Evolutionary conservation across 164 flowering plant species (phyloP), one percentile per base, ranked within the genome.

Genomic region (Tetracentron sinense): DNA sequence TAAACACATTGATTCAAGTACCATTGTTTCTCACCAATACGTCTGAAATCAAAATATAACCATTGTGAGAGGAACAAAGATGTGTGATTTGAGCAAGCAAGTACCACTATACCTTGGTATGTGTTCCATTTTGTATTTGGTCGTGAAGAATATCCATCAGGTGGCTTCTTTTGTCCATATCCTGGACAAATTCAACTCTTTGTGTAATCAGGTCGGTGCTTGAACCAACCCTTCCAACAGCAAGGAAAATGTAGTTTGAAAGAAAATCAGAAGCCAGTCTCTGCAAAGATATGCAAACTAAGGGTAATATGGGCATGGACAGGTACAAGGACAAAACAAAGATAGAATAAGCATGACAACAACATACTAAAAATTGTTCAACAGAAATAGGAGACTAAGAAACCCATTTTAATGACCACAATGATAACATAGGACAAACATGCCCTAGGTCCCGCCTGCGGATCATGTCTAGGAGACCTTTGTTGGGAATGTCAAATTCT

Each of bases 201-300:
- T 84, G 88, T 19, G 46, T 42, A 55, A 84, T 84, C 11, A 84
- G 71, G 46, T 80, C 79, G 8, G 84, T 82, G 65, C 88, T 80
- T 17, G 88, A 84, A 16, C 88, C 88, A 56, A 82, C 86, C 65
- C 77, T 75, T 60, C 88, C 86, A 70, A 81, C 88, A 61, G 86
- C 46, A 5, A 84, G 71, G 61, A 84, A 84, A 53, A 82, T 71
- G 63, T 84, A 82, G 66, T 80, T 75, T 31, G 82, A 69, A 12
- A 82, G 84, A 66, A 84, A 84, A 67, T 84, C 88, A 4, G 86
- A 66, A 8, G 86, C 85, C 56, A 84, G 71, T 61, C 77, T 78
- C 88, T 84, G 73, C 67, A 73, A 42, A 46, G 25, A 48, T 25
- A 71, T 54, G 21, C 12, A 28, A 44, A 5, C 22, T 19, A 46